Evolutionary conservation across 257 asterid species (phyloP).

Genomic region (Ocimum tenuiflorum): DNA sequence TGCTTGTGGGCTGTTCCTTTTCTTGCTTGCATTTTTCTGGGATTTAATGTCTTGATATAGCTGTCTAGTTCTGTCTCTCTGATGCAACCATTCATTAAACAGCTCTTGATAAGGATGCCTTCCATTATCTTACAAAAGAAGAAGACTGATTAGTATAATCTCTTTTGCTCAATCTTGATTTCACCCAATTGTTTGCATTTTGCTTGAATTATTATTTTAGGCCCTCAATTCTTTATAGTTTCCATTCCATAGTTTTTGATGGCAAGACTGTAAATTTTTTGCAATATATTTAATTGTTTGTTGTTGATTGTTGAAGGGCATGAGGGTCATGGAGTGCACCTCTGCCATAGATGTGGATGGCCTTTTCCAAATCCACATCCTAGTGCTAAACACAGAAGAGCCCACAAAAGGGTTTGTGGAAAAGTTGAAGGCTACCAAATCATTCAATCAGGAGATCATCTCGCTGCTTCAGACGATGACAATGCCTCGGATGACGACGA

Average conservation of each 20-base stretch:
- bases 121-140: background rate
- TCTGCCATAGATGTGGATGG: constrained; percentile 91
- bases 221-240: background rate
- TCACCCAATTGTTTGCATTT: background rate
- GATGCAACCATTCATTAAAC: background rate
- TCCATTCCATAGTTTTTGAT: background rate
- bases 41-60: constrained; percentile 6
- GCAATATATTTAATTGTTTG: background rate
- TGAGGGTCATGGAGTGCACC: constrained; percentile 46
- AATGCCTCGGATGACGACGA: constrained; percentile 47
- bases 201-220: background rate
- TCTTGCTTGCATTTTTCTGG: constrained; percentile 15
- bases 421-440: constrained; percentile 60
- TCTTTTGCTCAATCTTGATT: constrained; percentile 11
- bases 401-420: constrained; percentile 84
- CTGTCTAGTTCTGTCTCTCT: too few species aligned
- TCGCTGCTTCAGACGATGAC: constrained; percentile 48
- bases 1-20: too few species aligned
- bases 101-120: background rate
- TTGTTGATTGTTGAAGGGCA: constrained; percentile 44
- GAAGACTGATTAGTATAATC: background rate
- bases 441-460: constrained; percentile 28
- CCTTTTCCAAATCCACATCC: constrained; percentile 91
- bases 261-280: background rate
- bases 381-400: constrained; percentile 78